Conservation (phyloP, 371 early-diverging fungal species). For the Syncephalastrum racemosum region DNA sequence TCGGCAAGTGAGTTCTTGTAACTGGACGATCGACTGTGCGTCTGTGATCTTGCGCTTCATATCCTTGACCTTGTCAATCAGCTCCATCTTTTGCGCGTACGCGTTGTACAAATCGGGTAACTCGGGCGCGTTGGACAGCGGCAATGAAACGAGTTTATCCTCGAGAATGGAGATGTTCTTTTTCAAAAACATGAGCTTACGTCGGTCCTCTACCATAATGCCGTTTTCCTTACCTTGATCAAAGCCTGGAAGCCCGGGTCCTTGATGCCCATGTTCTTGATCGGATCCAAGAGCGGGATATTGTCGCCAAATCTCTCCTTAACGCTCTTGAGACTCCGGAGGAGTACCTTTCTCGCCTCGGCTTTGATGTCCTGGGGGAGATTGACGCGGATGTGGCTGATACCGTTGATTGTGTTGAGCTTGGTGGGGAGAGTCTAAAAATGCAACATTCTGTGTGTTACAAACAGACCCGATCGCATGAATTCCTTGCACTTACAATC, state of each 20-base stretch:
- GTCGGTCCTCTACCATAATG: neutral
- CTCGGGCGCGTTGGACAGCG: slow-evolving; percentile 54
- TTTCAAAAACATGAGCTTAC: neutral
- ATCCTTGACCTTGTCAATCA: slow-evolving; percentile 56
- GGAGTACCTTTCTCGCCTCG: slow-evolving; percentile 10
- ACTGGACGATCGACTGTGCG: slow-evolving; percentile 81
- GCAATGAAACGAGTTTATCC: slow-evolving; percentile 57
- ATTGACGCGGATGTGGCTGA: slow-evolving; percentile 77
- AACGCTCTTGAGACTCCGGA: slow-evolving; percentile 42
- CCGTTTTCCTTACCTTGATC: slow-evolving; percentile 37
- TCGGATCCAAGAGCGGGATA: slow-evolving; percentile 85
- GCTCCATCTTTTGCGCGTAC: slow-evolving; percentile 68
- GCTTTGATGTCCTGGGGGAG: slow-evolving; percentile 69
- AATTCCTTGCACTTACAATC: slow-evolving; percentile 34
- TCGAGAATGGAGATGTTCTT: slow-evolving; percentile 76
- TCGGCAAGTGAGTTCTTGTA: slow-evolving; percentile 92
- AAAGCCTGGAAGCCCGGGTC: slow-evolving; percentile 80
- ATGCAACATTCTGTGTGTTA: too few species aligned
- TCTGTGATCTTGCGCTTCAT: slow-evolving; percentile 71
- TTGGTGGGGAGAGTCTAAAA: too few species aligned
- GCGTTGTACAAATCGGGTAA: slow-evolving; percentile 59
- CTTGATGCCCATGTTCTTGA: slow-evolving; percentile 86
- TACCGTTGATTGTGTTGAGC: slow-evolving; percentile 58
- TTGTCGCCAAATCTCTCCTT: slow-evolving; percentile 71
- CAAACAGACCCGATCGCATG: too few species aligned